A percentile compares a stretch with the other conserved stretches of the same genome.
phyloP scores from a whole-genome alignment of 2,329 filamentous ascomycete genomes.

The Aspergillus aculeatinus region DNA sequence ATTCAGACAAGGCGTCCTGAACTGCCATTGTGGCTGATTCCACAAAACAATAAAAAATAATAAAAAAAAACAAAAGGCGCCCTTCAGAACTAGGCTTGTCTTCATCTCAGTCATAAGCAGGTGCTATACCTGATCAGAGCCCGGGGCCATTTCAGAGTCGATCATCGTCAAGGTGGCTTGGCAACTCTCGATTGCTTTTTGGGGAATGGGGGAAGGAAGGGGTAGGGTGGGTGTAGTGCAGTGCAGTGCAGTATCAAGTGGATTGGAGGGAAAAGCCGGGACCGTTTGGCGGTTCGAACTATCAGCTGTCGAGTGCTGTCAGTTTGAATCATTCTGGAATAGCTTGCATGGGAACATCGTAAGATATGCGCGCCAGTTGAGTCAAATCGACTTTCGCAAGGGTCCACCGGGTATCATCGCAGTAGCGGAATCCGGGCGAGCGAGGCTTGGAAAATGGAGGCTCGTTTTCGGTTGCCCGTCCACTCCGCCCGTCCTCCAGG shows the following conservation, averaged over 20 bases:
- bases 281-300: not conserved
- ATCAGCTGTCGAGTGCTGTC: conserved; percentile 1
- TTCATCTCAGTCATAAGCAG: conserved; percentile 7
- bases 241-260: no score
- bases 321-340: conserved; percentile 10
- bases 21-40: conserved; percentile 5
- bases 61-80: not conserved
- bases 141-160: conserved; percentile 8
- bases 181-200: conserved; percentile 3
- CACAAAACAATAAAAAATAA: not conserved
- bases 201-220: not conserved
- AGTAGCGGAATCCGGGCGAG: conserved; percentile 7
- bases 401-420: conserved; percentile 7
- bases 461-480: conserved; percentile 5
- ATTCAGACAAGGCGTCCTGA: conserved; percentile 9
- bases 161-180: conserved; percentile 7
- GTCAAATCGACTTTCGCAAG: conserved; percentile 1
- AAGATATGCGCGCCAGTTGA: conserved; percentile 12
- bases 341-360: conserved; percentile 6
- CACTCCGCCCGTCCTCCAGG: conserved; percentile 2
- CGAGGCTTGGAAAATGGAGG: conserved; percentile 11
- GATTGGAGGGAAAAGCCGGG: not conserved
- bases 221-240: not conserved
- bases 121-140: conserved; percentile 5
- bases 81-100: not conserved